phyloP scores from a whole-genome alignment of 495 filamentous ascomycete genomes.

The Tuber brumale region DNA sequence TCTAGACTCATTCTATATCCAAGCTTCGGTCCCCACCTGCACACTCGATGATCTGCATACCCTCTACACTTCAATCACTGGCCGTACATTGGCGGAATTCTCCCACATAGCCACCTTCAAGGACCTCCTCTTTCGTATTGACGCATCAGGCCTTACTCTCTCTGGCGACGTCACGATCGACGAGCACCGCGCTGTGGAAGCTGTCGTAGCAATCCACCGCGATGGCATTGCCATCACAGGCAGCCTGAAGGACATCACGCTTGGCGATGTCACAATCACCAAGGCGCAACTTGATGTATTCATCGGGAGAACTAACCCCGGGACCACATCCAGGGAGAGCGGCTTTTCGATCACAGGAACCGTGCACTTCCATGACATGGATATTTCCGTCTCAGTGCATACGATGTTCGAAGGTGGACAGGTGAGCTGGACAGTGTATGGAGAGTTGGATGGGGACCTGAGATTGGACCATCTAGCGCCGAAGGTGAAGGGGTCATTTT shows the following conservation, averaged over 20 bases:
- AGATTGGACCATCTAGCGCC: conserved; percentile 11
- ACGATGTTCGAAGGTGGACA: conserved; percentile 16
- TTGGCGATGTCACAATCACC: conserved; percentile 17
- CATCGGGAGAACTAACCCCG: conserved; percentile 16
- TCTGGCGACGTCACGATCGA: conserved; percentile 22
- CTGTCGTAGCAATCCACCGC: conserved; percentile 19
- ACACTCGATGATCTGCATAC: conserved; percentile 20
- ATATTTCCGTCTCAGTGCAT: conserved; percentile 23
- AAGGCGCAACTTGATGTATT: conserved; percentile 23
- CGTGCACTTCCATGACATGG: conserved; percentile 17
- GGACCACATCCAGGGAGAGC: conserved; percentile 19
- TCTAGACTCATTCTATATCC: conserved; percentile 17
- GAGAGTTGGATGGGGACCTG: conserved; percentile 20
- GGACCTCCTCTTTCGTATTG: conserved; percentile 15
- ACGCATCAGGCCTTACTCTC: conserved; percentile 15
- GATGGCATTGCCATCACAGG: conserved; percentile 28
- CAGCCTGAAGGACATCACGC: conserved; percentile 14
- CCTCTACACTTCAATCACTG: conserved; percentile 26
- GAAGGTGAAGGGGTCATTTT: conserved; percentile 25
- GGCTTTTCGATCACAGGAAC: conserved; percentile 29
- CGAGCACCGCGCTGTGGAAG: conserved; percentile 14
- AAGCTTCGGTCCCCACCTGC: conserved; percentile 17
- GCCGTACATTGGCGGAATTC: conserved; percentile 18
- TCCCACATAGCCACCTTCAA: conserved; percentile 21
- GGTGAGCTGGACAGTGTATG: conserved; percentile 25